Conservation (phyloP, 2,329 filamentous ascomycete species). For the Tolypocladium sp. region DNA sequence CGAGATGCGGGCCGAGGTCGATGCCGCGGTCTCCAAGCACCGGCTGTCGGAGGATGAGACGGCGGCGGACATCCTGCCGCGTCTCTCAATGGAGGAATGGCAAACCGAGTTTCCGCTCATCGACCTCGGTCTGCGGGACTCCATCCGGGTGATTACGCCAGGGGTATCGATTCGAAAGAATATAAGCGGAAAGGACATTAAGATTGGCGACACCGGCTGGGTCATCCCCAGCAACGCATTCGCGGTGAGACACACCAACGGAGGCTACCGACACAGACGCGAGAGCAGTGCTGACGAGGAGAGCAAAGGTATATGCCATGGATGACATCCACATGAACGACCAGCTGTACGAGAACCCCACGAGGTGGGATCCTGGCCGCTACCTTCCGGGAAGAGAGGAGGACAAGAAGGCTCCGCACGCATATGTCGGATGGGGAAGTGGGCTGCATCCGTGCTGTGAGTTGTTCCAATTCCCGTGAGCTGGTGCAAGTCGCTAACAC, state of each 20-base stretch:
- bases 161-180: conserved; percentile 45
- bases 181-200: conserved; percentile 31
- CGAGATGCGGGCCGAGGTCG: conserved; percentile 36
- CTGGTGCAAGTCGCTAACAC: neutral
- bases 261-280: neutral
- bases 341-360: conserved; percentile 36
- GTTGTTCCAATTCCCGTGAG: neutral
- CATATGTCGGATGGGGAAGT: conserved; percentile 25
- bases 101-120: conserved; percentile 43
- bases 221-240: conserved; percentile 40
- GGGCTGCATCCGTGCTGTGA: conserved; percentile 26
- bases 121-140: conserved; percentile 42
- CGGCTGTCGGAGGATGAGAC: conserved; percentile 19
- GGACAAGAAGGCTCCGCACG: conserved; percentile 22
- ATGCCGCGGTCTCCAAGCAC: conserved; percentile 32
- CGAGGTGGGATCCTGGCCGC: conserved; percentile 39
- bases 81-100: conserved; percentile 43
- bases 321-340: conserved; percentile 41
- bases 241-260: conserved; percentile 16
- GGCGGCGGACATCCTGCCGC: conserved; percentile 26
- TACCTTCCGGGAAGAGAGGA: conserved; percentile 37
- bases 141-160: conserved; percentile 38
- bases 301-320: conserved; percentile 25
- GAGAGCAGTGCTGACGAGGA: conserved; percentile 1
- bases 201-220: conserved; percentile 33